These are phyloP conservation scores for Candida michaelii DNA, from an alignment of 805 yeast species.

Conservation along the genomic window DNA sequence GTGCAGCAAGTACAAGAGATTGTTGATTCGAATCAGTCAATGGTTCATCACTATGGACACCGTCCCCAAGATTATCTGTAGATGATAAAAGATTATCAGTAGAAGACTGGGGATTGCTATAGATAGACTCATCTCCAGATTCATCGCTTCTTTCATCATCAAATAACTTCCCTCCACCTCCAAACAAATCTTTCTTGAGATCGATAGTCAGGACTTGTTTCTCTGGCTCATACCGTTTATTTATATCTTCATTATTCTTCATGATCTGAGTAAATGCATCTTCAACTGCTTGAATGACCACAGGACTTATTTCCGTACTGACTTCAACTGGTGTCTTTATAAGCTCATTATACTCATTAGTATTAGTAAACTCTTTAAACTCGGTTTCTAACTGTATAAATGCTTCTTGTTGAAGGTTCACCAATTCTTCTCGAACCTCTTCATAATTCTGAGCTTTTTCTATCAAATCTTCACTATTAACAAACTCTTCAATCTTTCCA, in stretches of 20 bases:
- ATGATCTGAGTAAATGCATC: conserved; percentile 65
- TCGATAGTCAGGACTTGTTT: conserved; percentile 13
- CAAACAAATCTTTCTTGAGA: conserved; percentile 27
- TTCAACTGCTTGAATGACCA: conserved; percentile 61
- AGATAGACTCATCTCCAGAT: conserved; percentile 29
- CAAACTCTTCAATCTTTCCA: conserved; percentile 26
- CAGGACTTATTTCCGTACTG: conserved; percentile 15
- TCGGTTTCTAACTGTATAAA: conserved; percentile 49
- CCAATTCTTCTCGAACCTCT: conserved; percentile 58
- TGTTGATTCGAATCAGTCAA: conserved; percentile 4
- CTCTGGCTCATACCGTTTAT: conserved; percentile 7
- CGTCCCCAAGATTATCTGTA: neutral
- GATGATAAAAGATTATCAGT: neutral
- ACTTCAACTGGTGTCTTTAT: neutral
- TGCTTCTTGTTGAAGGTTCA: conserved; percentile 56
- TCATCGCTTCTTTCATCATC: conserved; percentile 22
- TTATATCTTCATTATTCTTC: conserved; percentile 18
- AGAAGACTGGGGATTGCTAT: conserved; percentile 16
- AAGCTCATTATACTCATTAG: conserved; percentile 9
- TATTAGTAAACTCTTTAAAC: conserved; percentile 11
- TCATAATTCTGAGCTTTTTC: conserved; percentile 35
- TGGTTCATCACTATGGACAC: too few relatives aligned
- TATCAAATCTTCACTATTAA: conserved; percentile 14
- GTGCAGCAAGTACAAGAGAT: conserved; percentile 50
- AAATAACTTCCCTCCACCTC: conserved; percentile 14